phyloP scores from a whole-genome alignment of 345 rosid genomes.

The Eutrema japonicum region DNA sequence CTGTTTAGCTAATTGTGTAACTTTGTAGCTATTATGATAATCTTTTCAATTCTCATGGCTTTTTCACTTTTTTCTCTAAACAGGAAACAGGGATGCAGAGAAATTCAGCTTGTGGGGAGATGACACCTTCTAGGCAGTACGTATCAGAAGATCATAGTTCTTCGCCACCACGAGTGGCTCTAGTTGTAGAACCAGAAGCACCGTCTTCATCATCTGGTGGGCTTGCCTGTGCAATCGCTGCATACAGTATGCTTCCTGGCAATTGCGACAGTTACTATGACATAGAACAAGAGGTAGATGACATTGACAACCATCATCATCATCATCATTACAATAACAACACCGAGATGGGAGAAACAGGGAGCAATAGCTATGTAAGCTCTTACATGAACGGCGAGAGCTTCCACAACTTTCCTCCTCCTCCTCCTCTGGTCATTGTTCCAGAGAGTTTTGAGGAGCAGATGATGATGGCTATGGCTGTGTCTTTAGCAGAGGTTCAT shows the following conservation, averaged over 20 bases:
- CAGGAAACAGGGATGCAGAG: constrained; percentile 74
- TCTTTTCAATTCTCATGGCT: background rate
- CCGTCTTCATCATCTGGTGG: constrained; percentile 83
- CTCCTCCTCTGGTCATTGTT: constrained; percentile 52
- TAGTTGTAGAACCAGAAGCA: constrained; percentile 53
- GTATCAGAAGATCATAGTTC: constrained; percentile 48
- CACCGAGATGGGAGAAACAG: constrained; percentile 58
- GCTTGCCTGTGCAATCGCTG: constrained; percentile 83
- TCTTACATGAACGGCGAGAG: constrained; percentile 57
- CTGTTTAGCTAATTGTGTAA: constrained; percentile 19
- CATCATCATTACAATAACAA: constrained; percentile 42
- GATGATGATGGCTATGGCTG: constrained; percentile 96
- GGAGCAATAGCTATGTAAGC: constrained; percentile 73
- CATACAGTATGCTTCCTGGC: constrained; percentile 57
- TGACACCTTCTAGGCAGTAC: constrained; percentile 58
- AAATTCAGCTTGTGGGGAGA: constrained; percentile 46
- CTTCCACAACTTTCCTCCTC: constrained; percentile 46
- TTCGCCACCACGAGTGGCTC: constrained; percentile 49
- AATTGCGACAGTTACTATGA: constrained; percentile 56
- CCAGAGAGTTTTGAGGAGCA: constrained; percentile 96
- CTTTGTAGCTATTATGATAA: background rate
- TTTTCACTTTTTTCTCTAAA: background rate
- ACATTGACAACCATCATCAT: constrained; percentile 42
- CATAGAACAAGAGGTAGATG: constrained; percentile 52
- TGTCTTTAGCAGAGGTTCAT: constrained; percentile 88